Evolutionary conservation across 2,329 filamentous ascomycete genomes (phyloP), one percentile per base, ranked within the genome.

Genomic region (Cadophora malorum): DNA sequence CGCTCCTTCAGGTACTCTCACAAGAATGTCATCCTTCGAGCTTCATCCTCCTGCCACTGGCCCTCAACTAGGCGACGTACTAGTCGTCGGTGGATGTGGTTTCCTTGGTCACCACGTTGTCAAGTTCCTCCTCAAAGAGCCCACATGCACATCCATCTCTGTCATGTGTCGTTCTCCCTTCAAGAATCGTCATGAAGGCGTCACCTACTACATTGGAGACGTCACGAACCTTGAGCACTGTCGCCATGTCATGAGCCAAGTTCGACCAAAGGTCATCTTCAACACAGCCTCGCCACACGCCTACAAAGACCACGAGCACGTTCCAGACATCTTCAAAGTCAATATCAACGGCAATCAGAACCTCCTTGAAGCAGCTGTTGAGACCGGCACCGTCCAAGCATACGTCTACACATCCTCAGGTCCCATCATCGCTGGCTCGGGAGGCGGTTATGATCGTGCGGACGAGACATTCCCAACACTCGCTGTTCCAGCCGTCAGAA

Each of bases 31-130:
- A 41, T 66, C 64, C 19, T 52, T 66, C 16, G 56, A 66, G 14
- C 31, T 53, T 45, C 50, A 50, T 21, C 61, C 31, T 16, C 19
- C 61, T 25, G 47, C 28, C 23, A 52, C 41, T 12, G 59, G 61
- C 23, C 49, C 61, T 23, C 31, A 53, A 1, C 23, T 68, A 14
- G 65, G 64, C 21, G 60, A 61, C 23, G 63, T 67, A 16, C 50
- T 66, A 25, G 68, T 66, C 38, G 49, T 68, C 35, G 66, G 66
- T 19, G 66, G 66, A 6, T 68, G 66, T 41, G 66, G 84, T 25
- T 85, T 85, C 70, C 76, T 86, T 5, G 84, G 84, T 38, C 77
- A 80, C 68, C 82, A 84, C 74, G 83, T 86, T 67, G 83, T 85
- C 64, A 79, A 79, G 61, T 79, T 83, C 64, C 79, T 85, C 45